These are phyloP conservation scores for Scytalidium lignicola DNA, from an alignment of 2,329 filamentous ascomycete species.

Conservation along the genomic window DNA sequence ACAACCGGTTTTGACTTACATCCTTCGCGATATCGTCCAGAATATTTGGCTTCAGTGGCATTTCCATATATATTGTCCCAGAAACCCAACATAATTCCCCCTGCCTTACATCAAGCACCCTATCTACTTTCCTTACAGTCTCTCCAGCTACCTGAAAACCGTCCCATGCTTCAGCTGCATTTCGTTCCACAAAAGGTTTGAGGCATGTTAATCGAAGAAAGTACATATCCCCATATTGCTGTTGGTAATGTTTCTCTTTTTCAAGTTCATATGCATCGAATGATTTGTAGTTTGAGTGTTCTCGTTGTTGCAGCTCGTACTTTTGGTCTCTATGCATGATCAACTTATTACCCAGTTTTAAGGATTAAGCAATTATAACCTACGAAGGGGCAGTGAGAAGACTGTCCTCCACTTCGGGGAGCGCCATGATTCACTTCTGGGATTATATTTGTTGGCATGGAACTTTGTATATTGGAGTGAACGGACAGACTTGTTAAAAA, in stretches of 20 bases:
- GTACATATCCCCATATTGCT: constrained; percentile 98
- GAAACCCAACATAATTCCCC: constrained; percentile 93
- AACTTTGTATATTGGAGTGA: too few species aligned
- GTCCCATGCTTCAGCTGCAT: constrained; percentile 72
- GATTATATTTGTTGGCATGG: not conserved
- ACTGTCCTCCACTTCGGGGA: constrained; percentile 22
- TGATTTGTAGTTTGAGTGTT: constrained; percentile 63
- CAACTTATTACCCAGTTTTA: constrained; percentile 1
- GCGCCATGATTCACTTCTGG: constrained; percentile 15
- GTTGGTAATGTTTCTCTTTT: constrained; percentile 71
- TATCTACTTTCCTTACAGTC: constrained; percentile 68
- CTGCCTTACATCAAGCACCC: constrained; percentile 92
- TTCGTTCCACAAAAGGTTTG: constrained; percentile 73
- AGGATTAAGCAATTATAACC: constrained; percentile 17
- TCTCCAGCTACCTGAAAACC: constrained; percentile 75
- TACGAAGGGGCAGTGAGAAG: constrained; percentile 47
- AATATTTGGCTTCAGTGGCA: constrained; percentile 93
- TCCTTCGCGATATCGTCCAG: constrained; percentile 93
- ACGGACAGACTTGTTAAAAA: too few species aligned
- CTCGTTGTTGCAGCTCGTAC: constrained; percentile 42
- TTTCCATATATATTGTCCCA: constrained; percentile 95
- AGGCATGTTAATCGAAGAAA: constrained; percentile 84
- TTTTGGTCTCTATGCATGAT: constrained; percentile 12
- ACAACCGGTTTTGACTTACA: constrained; percentile 40
- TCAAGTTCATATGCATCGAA: constrained; percentile 70